These are phyloP conservation scores for Dactylorhiza incarnata DNA, from an alignment of 106 monocot genomes.

Conservation along the genomic window DNA sequence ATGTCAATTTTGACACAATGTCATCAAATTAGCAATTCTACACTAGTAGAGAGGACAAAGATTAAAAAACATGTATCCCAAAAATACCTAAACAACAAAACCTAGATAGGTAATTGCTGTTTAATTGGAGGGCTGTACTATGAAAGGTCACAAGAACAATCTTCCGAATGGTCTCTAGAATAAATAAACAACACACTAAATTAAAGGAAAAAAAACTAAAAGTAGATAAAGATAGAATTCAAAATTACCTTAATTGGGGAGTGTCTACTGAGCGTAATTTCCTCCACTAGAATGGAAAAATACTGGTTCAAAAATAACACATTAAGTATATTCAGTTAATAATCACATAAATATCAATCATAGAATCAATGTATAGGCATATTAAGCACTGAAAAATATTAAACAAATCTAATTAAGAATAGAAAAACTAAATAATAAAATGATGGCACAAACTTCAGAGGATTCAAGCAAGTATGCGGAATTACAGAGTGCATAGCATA, in stretches of 20 bases:
- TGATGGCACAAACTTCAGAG: background rate
- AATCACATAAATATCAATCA: background rate
- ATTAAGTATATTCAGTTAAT: conserved; percentile 3
- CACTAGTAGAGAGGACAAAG: background rate
- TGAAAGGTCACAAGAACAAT: background rate
- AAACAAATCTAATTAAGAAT: background rate
- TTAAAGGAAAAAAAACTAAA: background rate
- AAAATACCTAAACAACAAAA: background rate
- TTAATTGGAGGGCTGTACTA: background rate
- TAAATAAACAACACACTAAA: background rate
- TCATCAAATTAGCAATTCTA: no score
- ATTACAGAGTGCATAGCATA: background rate
- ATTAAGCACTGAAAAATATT: background rate
- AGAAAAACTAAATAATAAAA: background rate
- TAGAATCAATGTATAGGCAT: background rate
- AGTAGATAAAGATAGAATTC: background rate
- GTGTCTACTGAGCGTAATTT: background rate
- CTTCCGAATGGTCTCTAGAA: background rate
- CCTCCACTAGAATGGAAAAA: background rate
- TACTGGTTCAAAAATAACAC: background rate
- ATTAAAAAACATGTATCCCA: background rate
- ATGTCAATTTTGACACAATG: background rate
- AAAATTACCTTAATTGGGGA: conserved; percentile 5
- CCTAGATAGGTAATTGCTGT: no score
- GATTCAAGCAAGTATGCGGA: background rate